Conservation (phyloP, 495 filamentous ascomycete genomes). For the Parmelia sp. region DNA sequence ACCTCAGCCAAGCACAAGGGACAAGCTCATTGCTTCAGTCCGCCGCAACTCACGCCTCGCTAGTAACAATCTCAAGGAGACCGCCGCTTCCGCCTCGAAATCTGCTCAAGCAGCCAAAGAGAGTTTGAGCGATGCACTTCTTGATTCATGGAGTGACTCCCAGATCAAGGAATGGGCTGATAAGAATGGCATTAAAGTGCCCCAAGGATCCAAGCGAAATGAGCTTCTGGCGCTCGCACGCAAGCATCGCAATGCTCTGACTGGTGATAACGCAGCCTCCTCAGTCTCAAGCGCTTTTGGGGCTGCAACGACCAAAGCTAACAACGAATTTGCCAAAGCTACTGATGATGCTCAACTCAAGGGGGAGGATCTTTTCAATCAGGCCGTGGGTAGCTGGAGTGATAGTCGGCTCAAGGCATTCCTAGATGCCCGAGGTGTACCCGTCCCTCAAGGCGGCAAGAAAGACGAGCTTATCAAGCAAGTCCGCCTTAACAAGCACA, state of each 20-base stretch:
- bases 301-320: slow-evolving; percentile 76
- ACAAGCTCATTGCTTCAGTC: slow-evolving; percentile 80
- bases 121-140: slow-evolving; percentile 70
- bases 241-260: slow-evolving; percentile 72
- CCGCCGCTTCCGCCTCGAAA: slow-evolving; percentile 54
- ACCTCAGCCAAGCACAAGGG: slow-evolving; percentile 78
- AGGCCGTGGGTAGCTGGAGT: slow-evolving; percentile 60
- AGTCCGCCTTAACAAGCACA: slow-evolving; percentile 66
- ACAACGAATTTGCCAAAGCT: slow-evolving; percentile 69
- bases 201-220: slow-evolving; percentile 84
- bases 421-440: slow-evolving; percentile 47
- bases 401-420: slow-evolving; percentile 69
- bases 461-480: slow-evolving; percentile 72
- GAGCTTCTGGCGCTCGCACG: slow-evolving; percentile 86
- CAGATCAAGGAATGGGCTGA: slow-evolving; percentile 73
- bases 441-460: slow-evolving; percentile 70
- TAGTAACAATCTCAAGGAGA: slow-evolving; percentile 55
- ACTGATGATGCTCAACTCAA: slow-evolving; percentile 63
- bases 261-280: slow-evolving; percentile 57
- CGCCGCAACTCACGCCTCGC: slow-evolving; percentile 85
- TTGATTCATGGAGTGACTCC: slow-evolving; percentile 84
- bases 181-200: slow-evolving; percentile 70
- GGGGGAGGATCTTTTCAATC: slow-evolving; percentile 61
- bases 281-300: slow-evolving; percentile 62
- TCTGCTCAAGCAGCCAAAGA: slow-evolving; percentile 63